Base-by-base conservation (phyloP, 257 asterid species). In the Solanum ahanhuiri region DNA sequence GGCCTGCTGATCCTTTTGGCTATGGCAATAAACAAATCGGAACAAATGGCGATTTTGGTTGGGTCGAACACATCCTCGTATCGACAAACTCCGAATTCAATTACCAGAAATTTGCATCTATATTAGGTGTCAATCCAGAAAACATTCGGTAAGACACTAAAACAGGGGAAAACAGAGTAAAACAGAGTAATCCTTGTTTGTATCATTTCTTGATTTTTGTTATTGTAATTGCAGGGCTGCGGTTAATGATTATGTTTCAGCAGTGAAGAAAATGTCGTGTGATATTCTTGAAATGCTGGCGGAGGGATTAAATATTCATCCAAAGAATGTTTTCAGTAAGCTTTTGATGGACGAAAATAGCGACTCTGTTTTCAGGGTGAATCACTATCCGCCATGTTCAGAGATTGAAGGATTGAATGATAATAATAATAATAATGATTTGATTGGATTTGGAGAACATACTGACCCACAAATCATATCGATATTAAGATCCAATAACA, bases 401-500 rank as follows among this genome's bases (percentile, higher is more conserved):
- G 93, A 92, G 1, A 33, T 17, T 39, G 79, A 82, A 87, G 92
- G 90, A 18, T 34, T 91, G 39, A 86, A 81, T 72, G 91, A 85
- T 31, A 17, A 15, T 15, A 30, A 45, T 85, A 87, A 31, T 31
- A 30, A 14, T 15, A 14, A 39, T 85, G 85, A 90, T 85, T 9
- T 91, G 83, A 93, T 93, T 60, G 98, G 98, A 9, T 95, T 95
- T 64, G 97, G 98, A 14, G 98, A 90, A 35, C 98, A 95, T 31
- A 95, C 98, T 1, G 98, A 95, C 91, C 98, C 98, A 41, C 98
- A 95, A 89, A 92, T 95, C 88, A 95, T 95, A 5, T 93, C 98
- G 2, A 95, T 94, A 54, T 85, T 95, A 73, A 88, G 98, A 89
- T 95, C 98, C 64, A 94, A 95, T 92, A 90, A 94, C 87, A 90